phyloP scores from a whole-genome alignment of 139 green algal genomes.

The Axilococcus clingmanii region DNA sequence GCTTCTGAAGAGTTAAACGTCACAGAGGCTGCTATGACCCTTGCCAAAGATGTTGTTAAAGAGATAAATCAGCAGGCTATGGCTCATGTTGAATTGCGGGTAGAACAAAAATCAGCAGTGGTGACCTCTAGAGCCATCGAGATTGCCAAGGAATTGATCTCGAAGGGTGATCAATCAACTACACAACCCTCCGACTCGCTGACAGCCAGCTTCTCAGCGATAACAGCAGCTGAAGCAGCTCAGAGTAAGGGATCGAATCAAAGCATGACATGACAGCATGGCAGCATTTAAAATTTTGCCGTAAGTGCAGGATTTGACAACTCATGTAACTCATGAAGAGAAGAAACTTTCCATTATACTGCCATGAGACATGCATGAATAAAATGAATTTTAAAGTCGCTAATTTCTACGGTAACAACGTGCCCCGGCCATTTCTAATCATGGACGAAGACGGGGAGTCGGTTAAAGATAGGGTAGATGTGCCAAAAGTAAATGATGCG shows the following conservation, averaged over 20 bases:
- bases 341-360: too few relatives aligned
- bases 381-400: constrained; percentile 7
- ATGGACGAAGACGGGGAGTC: not conserved
- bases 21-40: not conserved
- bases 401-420: constrained; percentile 8
- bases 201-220: too few relatives aligned
- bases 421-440: constrained; percentile 15
- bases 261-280: too few relatives aligned
- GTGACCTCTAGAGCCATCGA: constrained; percentile 29
- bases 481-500: constrained; percentile 9
- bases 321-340: too few relatives aligned
- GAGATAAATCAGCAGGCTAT: not conserved
- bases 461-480: constrained; percentile 11
- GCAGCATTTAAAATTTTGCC: too few relatives aligned
- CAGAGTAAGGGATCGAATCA: too few relatives aligned
- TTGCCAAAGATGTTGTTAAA: constrained; percentile 24
- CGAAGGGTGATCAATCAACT: not conserved
- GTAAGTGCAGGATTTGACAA: too few relatives aligned
- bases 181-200: too few relatives aligned
- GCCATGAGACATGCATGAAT: too few relatives aligned
- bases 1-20: constrained; percentile 1
- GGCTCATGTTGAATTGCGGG: not conserved
- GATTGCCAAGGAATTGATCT: constrained; percentile 29
- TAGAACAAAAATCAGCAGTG: constrained; percentile 12
- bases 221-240: too few relatives aligned